A percentile compares a stretch with the other conserved stretches of the same genome.
Evolutionary conservation across 2,329 filamentous ascomycete genomes (phyloP).

Genomic region (Pezicula carpinea): DNA sequence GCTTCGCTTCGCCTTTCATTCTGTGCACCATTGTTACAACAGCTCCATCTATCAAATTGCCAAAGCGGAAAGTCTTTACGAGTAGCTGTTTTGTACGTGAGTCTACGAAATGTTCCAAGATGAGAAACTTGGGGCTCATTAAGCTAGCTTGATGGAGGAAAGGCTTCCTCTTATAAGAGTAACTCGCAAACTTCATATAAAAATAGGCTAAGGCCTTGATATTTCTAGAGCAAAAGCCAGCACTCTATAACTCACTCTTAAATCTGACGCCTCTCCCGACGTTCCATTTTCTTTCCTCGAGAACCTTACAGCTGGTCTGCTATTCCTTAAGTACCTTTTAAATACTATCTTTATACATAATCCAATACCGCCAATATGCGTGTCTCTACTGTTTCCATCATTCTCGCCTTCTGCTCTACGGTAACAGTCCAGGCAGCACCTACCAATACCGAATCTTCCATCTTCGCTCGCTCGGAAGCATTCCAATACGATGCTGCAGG

Average conservation of each 20-base stretch:
- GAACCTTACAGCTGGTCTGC: slow-evolving; percentile 12
- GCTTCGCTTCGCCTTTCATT: neutral
- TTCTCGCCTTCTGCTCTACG: slow-evolving; percentile 21
- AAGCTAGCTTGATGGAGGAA: no score
- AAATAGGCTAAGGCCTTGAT: neutral
- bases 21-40: slow-evolving; percentile 4
- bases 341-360: neutral
- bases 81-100: no score
- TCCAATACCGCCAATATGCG: slow-evolving; percentile 15
- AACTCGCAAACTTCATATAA: no score
- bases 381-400: slow-evolving; percentile 19
- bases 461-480: no score
- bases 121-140: no score
- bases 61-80: neutral
- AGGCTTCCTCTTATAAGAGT: no score
- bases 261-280: neutral
- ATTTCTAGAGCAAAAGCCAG: neutral
- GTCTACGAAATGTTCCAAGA: neutral
- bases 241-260: neutral
- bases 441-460: neutral
- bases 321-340: slow-evolving; percentile 1
- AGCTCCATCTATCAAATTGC: neutral
- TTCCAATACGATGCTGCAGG: no score
- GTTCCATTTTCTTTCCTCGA: neutral
- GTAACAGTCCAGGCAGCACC: slow-evolving; percentile 19